Evolutionary conservation across 2,329 filamentous ascomycete species (phyloP), one percentile per base, ranked within the genome.

Genomic region (Meredithiella fracta): DNA sequence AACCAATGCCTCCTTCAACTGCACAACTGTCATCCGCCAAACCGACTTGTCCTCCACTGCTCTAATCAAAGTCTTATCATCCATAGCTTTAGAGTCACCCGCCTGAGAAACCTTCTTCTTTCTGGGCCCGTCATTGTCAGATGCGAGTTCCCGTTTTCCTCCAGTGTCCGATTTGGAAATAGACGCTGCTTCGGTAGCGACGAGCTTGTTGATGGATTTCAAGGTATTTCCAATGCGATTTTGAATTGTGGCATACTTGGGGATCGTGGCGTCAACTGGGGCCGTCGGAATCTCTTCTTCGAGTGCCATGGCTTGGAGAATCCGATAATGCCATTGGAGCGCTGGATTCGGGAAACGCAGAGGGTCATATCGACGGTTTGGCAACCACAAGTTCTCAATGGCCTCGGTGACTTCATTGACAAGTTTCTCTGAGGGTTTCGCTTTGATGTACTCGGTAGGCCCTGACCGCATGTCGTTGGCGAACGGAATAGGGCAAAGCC

Each of bases 311-410:
- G 86, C 85, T 68, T 98, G 92, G 0, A 98, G 72, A 49, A 98
- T 94, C 60, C 81, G 83, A 72, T 97, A 98, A 70, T 97, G 92
- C 90, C 91, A 98, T 69, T 98, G 92, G 23, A 98, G 73, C 7
- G 86, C 78, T 8, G 90, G 89, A 60, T 98, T 98, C 0, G 92
- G 87, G 64, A 96, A 97, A 64, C 85, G 92, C 1, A 74, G 72
- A 1, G 91, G 90, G 61, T 94, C 85, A 65, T 94, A 98, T 31
- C 78, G 74, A 4, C 78, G 89, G 64, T 86, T 90, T 0, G 92
- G 92, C 6, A 98, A 78, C 65, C 95, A 88, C 0, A 96, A 72
- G 62, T 94, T 88, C 65, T 92, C 84, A 1, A 96, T 73, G 3
- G 96, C 78, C 4, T 76, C 76, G 51, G 86, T 78, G 90, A 96